Evolutionary conservation across 805 yeast genomes (phyloP), one percentile per base, ranked within the genome.

Genomic region (Ogataea methylovora): DNA sequence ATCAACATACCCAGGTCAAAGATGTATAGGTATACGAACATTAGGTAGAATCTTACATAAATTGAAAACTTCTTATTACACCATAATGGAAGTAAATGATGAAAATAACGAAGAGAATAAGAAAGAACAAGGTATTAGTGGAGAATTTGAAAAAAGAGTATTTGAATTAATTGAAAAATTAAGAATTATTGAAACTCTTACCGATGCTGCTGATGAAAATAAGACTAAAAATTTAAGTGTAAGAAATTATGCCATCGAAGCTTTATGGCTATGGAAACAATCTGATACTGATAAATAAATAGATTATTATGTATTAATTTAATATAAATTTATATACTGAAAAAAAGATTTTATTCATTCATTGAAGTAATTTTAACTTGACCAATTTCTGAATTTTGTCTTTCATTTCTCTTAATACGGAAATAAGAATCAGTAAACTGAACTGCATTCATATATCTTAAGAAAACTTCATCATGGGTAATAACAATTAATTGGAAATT

Each of bases 401-500:
- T 69, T 37, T 79, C 83, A 55, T 87, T 86, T 52, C 98, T 69
- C 43, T 73, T 73, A 12, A 92, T 78, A 40, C 83, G 69, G 58
- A 80, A 92, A 57, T 84, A 92, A 52, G 83, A 87, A 52, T 86
- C 96, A 9, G 95, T 79, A 51, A 84, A 87, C 37, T 76, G 73
- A 15, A 79, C 71, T 0, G 97, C 96, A 54, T 82, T 78, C 79
- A 92, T 87, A 51, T 79, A 79, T 32, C 76, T 71, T 48, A 92
- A 65, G 51, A 92, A 92, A 48, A 82, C 81, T 56, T 90, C 97
- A 58, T 92, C 99, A 52, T 92, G 99, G 0, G 98, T 92, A 45
- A 92, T 92, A 5, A 92, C 94, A 48, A 92, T 87, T 35, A 92
- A 66, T 61, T 92, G 98, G 65, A 92, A 92, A 54, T 92, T 92